Evolutionary conservation across 148 eudicot genomes (phyloP), one percentile per base, ranked within the genome.

Genomic region (Vaccinium macrocarpon): DNA sequence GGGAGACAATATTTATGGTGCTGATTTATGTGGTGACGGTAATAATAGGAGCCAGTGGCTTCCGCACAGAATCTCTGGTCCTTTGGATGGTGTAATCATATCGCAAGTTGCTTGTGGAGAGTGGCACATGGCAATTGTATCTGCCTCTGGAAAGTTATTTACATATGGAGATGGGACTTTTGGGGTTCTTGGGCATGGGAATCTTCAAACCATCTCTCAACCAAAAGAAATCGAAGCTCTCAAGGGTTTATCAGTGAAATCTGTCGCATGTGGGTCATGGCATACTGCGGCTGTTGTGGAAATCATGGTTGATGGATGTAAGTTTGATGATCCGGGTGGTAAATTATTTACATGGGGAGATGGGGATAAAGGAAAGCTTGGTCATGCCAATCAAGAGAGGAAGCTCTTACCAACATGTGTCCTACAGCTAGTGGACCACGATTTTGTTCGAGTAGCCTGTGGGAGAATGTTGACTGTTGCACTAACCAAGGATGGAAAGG

Each of bases 101-200:
- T 86, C 87, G 9, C 80, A 55, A 50, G 86, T 90, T 59, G 85
- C 91, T 75, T 90, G 90, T 81, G 90, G 90, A 3, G 81, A 84
- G 76, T 90, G 91, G 91, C 91, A 90, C 83, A 86, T 78, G 29
- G 91, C 90, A 29, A 80, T 88, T 66, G 86, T 90, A 38, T 86
- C 90, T 66, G 68, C 90, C 53, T 78, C 84, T 23, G 91, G 91
- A 64, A 84, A 82, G 55, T 51, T 86, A 72, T 82, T 59, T 82
- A 89, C 87, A 53, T 90, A 56, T 9, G 91, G 91, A 52, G 88
- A 89, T 72, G 91, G 91, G 50, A 89, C 91, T 56, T 89, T 89
- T 85, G 91, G 91, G 73, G 91, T 87, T 81, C 91, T 89, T 70
- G 91, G 91, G 51, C 91, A 89, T 81, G 91, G 91, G 8, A 83